Conservation (phyloP, 2,329 filamentous ascomycete genomes). For the Dactylellina cionopaga region DNA sequence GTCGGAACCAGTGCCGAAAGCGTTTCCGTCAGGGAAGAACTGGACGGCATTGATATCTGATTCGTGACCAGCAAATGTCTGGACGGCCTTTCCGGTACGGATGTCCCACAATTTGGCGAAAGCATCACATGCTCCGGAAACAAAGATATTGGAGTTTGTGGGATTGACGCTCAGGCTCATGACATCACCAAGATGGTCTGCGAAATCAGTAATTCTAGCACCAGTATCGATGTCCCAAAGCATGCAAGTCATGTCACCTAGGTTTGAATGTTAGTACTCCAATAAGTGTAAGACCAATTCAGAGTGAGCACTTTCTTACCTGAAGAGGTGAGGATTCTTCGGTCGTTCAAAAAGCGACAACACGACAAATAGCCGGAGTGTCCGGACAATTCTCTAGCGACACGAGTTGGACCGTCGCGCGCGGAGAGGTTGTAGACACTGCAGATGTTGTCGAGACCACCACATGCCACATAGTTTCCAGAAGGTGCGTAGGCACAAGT, state of each 20-base stretch:
- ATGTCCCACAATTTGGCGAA: conserved; percentile 99
- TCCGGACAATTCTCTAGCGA: conserved; percentile 92
- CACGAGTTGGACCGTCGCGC: conserved; percentile 94
- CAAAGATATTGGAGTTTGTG: conserved; percentile 98
- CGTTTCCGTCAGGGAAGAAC: conserved; percentile 98
- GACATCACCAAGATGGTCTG: conserved; percentile 96
- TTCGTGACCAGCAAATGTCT: conserved; percentile 98
- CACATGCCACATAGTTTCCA: conserved; percentile 97
- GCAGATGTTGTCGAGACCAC: conserved; percentile 99
- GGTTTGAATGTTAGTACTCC: not conserved
- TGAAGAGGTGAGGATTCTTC: conserved; percentile 95
- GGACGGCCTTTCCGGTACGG: conserved; percentile 94
- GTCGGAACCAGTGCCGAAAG: conserved; percentile 96
- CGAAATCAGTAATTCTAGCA: conserved; percentile 96
- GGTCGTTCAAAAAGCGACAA: conserved; percentile 98
- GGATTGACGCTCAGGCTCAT: conserved; percentile 99
- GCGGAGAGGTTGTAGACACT: conserved; percentile 99
- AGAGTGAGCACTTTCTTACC: conserved; percentile 59
- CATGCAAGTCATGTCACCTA: conserved; percentile 97
- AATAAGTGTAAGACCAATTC: not conserved
- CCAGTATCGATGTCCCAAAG: conserved; percentile 99
- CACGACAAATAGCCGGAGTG: conserved; percentile 97
- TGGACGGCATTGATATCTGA: conserved; percentile 99
- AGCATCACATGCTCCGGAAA: conserved; percentile 97
- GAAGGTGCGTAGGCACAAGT: conserved; percentile 98